phyloP scores from a whole-genome alignment of 192 early-diverging fungal genomes.

The Gamsiella multidivaricata region DNA sequence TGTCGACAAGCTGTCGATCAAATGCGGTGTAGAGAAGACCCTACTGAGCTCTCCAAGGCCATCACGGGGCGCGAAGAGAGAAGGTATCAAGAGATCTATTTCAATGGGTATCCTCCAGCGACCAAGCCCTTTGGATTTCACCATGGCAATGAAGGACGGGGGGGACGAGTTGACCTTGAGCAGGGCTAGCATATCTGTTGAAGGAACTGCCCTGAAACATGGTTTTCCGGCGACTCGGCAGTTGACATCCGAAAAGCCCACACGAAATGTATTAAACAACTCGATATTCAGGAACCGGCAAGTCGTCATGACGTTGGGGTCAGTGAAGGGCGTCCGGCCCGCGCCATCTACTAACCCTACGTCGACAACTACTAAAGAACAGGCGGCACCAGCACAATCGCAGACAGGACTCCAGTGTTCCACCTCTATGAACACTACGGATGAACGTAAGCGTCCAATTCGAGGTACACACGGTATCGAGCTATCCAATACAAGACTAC shows the following conservation, averaged over 20 bases:
- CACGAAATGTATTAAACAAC: conserved; percentile 29
- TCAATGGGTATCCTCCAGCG: conserved; percentile 45
- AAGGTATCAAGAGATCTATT: conserved; percentile 16
- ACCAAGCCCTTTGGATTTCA: conserved; percentile 21
- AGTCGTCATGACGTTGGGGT: conserved; percentile 33
- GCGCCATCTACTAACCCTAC: neutral
- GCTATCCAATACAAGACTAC: no score
- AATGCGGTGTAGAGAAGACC: conserved; percentile 35
- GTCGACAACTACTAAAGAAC: neutral
- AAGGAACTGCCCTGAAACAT: conserved; percentile 8
- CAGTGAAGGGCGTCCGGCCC: conserved; percentile 14
- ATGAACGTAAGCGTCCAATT: conserved; percentile 5
- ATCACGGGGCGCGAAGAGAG: conserved; percentile 8
- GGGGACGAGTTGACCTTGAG: neutral
- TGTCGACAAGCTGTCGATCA: conserved; percentile 28
- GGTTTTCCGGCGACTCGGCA: conserved; percentile 21
- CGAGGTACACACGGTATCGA: no score
- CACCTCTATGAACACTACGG: conserved; percentile 6
- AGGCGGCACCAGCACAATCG: neutral
- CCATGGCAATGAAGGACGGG: neutral
- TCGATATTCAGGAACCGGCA: conserved; percentile 47
- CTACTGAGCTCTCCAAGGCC: conserved; percentile 27
- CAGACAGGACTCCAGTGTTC: neutral
- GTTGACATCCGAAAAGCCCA: conserved; percentile 25
- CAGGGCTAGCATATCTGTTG: neutral